Conservation (phyloP, 768 basidiomycete species). For the Tylopilus subfusipes region DNA sequence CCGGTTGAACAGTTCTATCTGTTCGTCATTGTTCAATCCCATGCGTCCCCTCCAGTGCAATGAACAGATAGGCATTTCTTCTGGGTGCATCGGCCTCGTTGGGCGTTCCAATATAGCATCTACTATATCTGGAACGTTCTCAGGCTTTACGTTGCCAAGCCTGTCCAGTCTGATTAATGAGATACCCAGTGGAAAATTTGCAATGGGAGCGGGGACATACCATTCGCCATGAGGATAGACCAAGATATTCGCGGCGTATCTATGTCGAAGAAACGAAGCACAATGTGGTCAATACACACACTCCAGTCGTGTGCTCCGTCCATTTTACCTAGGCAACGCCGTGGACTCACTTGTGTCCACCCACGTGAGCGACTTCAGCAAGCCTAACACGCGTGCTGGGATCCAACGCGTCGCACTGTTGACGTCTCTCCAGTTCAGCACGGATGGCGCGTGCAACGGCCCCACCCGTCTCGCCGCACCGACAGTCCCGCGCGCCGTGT, state of each 20-base stretch:
- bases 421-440: slow-evolving; percentile 46
- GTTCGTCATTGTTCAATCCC: slow-evolving; percentile 59
- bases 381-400: slow-evolving; percentile 40
- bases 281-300: background rate
- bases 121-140: slow-evolving; percentile 54
- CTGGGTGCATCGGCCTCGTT: slow-evolving; percentile 24
- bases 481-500: slow-evolving; percentile 74
- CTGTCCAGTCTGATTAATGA: slow-evolving; percentile 33
- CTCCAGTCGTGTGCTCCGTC: background rate
- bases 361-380: slow-evolving; percentile 73
- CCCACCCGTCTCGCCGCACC: slow-evolving; percentile 67
- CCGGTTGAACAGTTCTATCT: slow-evolving; percentile 37
- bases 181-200: background rate
- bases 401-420: slow-evolving; percentile 24
- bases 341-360: slow-evolving; percentile 71
- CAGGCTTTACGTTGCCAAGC: slow-evolving; percentile 58
- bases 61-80: slow-evolving; percentile 39
- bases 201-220: slow-evolving; percentile 35
- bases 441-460: slow-evolving; percentile 52
- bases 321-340: background rate
- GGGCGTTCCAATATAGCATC: slow-evolving; percentile 38
- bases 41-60: slow-evolving; percentile 70
- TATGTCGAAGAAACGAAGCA: slow-evolving; percentile 21
- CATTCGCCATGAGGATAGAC: slow-evolving; percentile 73
- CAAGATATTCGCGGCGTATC: slow-evolving; percentile 67